phyloP scores from a whole-genome alignment of 164 flowering plant species.

The Vitis cinerea region DNA sequence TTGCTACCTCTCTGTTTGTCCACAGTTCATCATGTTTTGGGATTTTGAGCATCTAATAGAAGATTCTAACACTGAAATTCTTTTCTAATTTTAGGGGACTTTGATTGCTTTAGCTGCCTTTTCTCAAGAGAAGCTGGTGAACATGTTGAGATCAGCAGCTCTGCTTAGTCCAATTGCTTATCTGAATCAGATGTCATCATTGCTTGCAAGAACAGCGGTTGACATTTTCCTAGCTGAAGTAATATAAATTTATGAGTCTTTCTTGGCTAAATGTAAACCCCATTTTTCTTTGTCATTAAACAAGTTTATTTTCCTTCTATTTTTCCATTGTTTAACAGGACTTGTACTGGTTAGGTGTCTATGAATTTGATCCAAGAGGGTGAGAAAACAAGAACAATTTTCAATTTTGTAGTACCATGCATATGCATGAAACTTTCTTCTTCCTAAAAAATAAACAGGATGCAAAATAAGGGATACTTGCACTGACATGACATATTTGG shows the following conservation, averaged over 20 bases:
- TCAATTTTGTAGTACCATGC: no score
- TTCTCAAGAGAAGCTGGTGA: conserved; percentile 42
- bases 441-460: no score
- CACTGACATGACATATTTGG: no score
- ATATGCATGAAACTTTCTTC: no score
- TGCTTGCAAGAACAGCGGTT: conserved; percentile 50
- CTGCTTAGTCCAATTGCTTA: conserved; percentile 78
- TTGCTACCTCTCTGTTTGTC: no score
- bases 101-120: conserved; percentile 68
- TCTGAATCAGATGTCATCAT: conserved; percentile 51
- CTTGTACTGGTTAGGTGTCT: conserved; percentile 44
- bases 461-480: no score
- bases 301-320: background rate
- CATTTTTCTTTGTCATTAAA: background rate
- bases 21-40: background rate
- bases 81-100: conserved; percentile 52
- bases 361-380: conserved; percentile 61
- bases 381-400: conserved; percentile 19
- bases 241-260: no score
- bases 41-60: no score
- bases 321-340: conserved; percentile 24
- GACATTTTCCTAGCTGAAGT: conserved; percentile 58
- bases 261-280: conserved; percentile 1
- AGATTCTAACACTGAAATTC: background rate
- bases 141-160: conserved; percentile 63